Conservation (phyloP, 2,329 filamentous ascomycete species). For the Gyromitra esculenta region DNA sequence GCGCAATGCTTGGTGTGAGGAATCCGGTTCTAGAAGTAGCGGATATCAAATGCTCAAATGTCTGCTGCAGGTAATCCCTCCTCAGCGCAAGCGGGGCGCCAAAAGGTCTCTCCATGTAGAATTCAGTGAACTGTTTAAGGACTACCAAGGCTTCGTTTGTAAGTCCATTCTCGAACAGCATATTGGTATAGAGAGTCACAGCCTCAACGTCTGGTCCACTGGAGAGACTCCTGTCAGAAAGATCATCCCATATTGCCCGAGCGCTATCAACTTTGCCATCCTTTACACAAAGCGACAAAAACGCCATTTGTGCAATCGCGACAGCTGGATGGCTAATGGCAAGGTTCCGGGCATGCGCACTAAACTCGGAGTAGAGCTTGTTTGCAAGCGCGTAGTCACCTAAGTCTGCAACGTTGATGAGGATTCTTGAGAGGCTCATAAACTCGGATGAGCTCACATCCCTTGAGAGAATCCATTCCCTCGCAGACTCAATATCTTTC, state of each 20-base stretch:
- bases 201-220: constrained; percentile 70
- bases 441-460: constrained; percentile 66
- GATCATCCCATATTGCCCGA: constrained; percentile 58
- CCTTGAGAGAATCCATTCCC: constrained; percentile 75
- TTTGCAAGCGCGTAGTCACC: constrained; percentile 74
- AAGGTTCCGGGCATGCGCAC: constrained; percentile 30
- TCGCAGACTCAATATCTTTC: constrained; percentile 76
- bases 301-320: constrained; percentile 74
- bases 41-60: constrained; percentile 46
- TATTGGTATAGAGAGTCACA: constrained; percentile 76
- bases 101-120: constrained; percentile 46
- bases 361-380: constrained; percentile 60
- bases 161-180: constrained; percentile 84
- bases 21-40: constrained; percentile 40
- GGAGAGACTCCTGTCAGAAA: constrained; percentile 82
- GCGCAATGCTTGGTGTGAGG: constrained; percentile 55
- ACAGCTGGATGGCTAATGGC: constrained; percentile 30
- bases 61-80: constrained; percentile 44
- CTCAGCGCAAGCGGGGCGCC: constrained; percentile 39
- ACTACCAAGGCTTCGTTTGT: constrained; percentile 78
- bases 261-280: constrained; percentile 80
- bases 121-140: constrained; percentile 52
- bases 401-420: constrained; percentile 80
- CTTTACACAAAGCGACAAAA: constrained; percentile 87
- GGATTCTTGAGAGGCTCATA: constrained; percentile 72